Evolutionary conservation across 441 rosid species (phyloP), one percentile per base, ranked within the genome.

Genomic region (Populus hybrid): DNA sequence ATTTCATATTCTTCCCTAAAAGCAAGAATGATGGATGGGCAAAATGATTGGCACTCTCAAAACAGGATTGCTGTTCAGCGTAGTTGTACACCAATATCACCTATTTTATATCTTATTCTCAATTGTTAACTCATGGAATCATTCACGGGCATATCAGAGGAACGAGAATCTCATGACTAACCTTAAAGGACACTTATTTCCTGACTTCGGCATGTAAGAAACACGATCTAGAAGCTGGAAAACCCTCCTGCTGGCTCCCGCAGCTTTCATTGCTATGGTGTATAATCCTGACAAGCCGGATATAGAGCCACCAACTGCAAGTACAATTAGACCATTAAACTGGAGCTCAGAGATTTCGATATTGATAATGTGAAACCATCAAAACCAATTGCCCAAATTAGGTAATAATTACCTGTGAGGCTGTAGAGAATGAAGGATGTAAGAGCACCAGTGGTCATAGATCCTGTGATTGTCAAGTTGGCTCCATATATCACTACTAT

Each of bases 361-460:
- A 61, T 1, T 61, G 66, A 61, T 61, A 61, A 61, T 9, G 7
- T 61, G 66, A 61, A 8, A 61, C 26, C 26, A 21, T 61, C 12
- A 61, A 61, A 61, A 61, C 21, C 4, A 23, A 61, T 61, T 9
- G 23, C 65, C 65, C 10, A 21, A 61, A 61, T 61, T 21, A 21
- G 26, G 10, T 61, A 2, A 57, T 57, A 57, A 2, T 57, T 84
- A 94, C 99, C 98, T 74, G 98, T 94, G 81, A 92, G 97, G 79
- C 98, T 94, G 67, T 95, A 94, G 73, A 95, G 97, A 79, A 95
- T 94, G 90, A 95, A 95, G 78, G 99, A 94, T 64, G 98, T 95
- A 77, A 95, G 97, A 64, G 95, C 83, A 36, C 99, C 99, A 0
- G 91, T 87, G 0, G 97, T 90, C 95, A 94, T 80, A 83, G 88